Conservation (phyloP, 352 stramenopile genomes). For the Globisporangium orthogonon region DNA sequence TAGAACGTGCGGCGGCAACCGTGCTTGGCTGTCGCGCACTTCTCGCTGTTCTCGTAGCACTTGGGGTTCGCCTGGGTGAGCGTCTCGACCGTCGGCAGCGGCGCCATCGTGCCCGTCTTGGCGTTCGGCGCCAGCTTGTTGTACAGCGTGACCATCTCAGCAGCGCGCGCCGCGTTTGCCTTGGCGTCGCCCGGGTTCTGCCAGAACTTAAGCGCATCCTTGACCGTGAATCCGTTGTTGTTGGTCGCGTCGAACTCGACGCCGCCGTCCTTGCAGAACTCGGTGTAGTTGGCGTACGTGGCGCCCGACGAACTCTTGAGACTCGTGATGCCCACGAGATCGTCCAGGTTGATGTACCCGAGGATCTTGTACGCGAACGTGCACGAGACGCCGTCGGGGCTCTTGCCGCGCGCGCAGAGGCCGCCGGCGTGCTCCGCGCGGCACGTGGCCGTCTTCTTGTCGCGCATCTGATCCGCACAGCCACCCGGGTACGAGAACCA, state of each 20-base stretch:
- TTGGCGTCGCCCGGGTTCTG: conserved; percentile 32
- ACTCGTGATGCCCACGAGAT: conserved; percentile 68
- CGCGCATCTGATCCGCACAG: conserved; percentile 21
- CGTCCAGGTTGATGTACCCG: conserved; percentile 54
- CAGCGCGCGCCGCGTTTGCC: conserved; percentile 37
- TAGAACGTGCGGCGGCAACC: conserved; percentile 57
- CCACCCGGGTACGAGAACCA: conserved; percentile 81
- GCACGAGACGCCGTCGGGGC: conserved; percentile 54
- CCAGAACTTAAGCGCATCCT: conserved; percentile 53
- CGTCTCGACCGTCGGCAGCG: conserved; percentile 32
- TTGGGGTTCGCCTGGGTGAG: conserved; percentile 46
- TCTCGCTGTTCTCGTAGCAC: conserved; percentile 61
- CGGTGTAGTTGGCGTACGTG: conserved; percentile 50
- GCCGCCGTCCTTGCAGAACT: conserved; percentile 55
- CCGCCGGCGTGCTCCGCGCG: conserved; percentile 15
- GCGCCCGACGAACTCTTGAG: conserved; percentile 25
- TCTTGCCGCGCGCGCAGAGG: not conserved
- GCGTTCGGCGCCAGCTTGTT: conserved; percentile 29
- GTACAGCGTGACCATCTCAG: conserved; percentile 48
- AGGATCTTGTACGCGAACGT: conserved; percentile 59
- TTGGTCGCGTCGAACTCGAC: conserved; percentile 59
- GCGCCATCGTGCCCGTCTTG: conserved; percentile 33
- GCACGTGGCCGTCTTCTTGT: conserved; percentile 11
- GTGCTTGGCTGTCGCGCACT: conserved; percentile 32
- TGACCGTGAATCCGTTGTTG: conserved; percentile 30